Evolutionary conservation across 371 early-diverging fungal genomes (phyloP).

Genomic region (Mucor ambiguus): DNA sequence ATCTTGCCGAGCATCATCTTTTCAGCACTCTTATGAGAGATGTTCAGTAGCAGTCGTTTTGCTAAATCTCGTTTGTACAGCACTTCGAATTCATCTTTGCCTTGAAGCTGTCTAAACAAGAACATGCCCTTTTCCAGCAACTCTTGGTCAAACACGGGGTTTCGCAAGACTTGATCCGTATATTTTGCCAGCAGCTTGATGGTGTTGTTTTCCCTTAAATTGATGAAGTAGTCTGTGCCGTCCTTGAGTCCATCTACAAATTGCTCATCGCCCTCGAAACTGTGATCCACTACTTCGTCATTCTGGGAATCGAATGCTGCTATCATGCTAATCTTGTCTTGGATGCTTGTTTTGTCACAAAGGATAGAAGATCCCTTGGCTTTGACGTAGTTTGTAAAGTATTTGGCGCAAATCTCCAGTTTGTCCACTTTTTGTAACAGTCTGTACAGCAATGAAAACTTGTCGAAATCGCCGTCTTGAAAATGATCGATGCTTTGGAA

Average conservation of each 20-base stretch:
- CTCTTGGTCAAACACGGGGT: conserved; percentile 36
- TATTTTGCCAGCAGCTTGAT: conserved; percentile 73
- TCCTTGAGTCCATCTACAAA: conserved; percentile 76
- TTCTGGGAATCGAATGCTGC: conserved; percentile 70
- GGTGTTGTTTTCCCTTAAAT: conserved; percentile 79
- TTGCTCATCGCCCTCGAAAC: conserved; percentile 68
- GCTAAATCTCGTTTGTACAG: conserved; percentile 93
- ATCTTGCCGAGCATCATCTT: conserved; percentile 84
- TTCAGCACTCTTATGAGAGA: conserved; percentile 80
- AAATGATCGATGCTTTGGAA: conserved; percentile 47
- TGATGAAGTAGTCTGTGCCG: conserved; percentile 85
- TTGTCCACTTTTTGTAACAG: conserved; percentile 39
- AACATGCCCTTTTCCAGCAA: conserved; percentile 36
- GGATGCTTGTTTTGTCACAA: conserved; percentile 19
- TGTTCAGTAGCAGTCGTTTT: conserved; percentile 78
- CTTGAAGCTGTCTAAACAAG: conserved; percentile 36
- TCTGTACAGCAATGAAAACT: conserved; percentile 63
- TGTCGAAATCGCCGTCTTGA: conserved; percentile 39
- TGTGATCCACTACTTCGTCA: conserved; percentile 63
- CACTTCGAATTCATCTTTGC: conserved; percentile 93
- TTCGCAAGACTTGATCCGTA: conserved; percentile 33
- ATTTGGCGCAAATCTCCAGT: conserved; percentile 35
- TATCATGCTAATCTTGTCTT: conserved; percentile 27
- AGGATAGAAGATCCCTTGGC: conserved; percentile 36
- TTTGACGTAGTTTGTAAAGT: conserved; percentile 44